Evolutionary conservation across 768 basidiomycete genomes (phyloP), one percentile per base, ranked within the genome.

Genomic region (Grammothele lineata): DNA sequence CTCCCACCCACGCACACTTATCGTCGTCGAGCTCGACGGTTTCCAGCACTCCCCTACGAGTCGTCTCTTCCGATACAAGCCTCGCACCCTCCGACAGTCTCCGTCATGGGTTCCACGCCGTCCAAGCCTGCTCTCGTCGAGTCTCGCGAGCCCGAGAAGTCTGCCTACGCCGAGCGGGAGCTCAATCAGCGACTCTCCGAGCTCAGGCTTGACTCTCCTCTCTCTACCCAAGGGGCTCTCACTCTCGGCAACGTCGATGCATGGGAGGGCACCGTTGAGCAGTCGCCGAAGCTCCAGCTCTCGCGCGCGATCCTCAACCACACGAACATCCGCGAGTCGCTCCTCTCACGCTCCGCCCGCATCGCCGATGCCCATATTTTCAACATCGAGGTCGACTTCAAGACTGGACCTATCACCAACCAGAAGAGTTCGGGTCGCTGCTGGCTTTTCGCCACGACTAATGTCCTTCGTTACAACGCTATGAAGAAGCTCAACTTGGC

Each of bases 361-460:
- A 72, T 90, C 46, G 69, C 76, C 3, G 84, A 88, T 60, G 67
- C 73, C 37, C 87, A 90, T 63, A 75, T 94, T 43, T 96, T 94
- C 75, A 94, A 92, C 65, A 75, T 81, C 55, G 72, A 80, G 51
- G 60, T 96, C 18, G 85, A 84, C 45, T 85, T 86, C 69, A 87
- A 88, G 73, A 83, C 91, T 1, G 79, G 76, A 2, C 92, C 92
- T 9, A 71, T 93, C 53, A 93, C 91, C 11, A 79, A 86, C 66
- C 92, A 95, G 77, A 87, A 83, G 69, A 81, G 76, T 61, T 88
- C 85, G 47, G 94, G 94, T 1, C 74, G 94, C 38, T 98, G 94
- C 71, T 98, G 95, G 94, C 73, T 96, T 7, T 97, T 97, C 63
- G 89, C 93, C 2, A 88, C 90, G 6, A 93, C 91, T 51, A 91